Conservation (phyloP, 306 rosid genomes). For the Glycine latifolia region DNA sequence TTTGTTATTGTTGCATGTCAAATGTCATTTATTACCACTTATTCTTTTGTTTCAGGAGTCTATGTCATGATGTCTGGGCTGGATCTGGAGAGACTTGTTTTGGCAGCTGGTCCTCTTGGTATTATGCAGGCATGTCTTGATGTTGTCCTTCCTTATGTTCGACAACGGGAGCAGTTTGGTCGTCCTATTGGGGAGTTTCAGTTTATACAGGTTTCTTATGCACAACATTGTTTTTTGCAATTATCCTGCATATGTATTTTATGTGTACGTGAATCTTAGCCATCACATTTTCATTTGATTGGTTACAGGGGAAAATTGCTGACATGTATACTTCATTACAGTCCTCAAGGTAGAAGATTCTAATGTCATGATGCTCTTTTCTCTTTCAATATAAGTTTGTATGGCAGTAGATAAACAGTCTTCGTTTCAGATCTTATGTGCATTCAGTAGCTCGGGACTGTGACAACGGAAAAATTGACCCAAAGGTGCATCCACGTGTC, state of each 20-base stretch:
- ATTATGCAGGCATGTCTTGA: constrained; percentile 97
- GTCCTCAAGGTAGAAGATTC: constrained; percentile 77
- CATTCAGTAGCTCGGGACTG: constrained; percentile 98
- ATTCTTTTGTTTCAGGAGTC: constrained; percentile 72
- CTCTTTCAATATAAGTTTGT: constrained; percentile 14
- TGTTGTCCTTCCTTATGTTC: constrained; percentile 85
- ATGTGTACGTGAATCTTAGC: constrained; percentile 10
- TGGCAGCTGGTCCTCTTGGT: constrained; percentile 90
- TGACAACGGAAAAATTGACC: constrained; percentile 78
- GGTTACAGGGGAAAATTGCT: constrained; percentile 86
- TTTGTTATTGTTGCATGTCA: neutral
- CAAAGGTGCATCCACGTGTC: constrained; percentile 67
- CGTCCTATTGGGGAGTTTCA: constrained; percentile 98
- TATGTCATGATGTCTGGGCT: constrained; percentile 98
- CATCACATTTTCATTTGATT: constrained; percentile 36
- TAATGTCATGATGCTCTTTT: constrained; percentile 29
- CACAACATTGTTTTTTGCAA: constrained; percentile 30
- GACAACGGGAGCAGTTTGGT: constrained; percentile 95
- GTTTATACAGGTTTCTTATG: constrained; percentile 79
- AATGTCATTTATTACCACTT: constrained; percentile 2
- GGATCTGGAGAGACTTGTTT: constrained; percentile 95
- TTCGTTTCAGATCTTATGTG: constrained; percentile 79
- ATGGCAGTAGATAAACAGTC: constrained; percentile 40
- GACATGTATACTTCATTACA: constrained; percentile 94
- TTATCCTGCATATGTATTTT: constrained; percentile 3